Conservation (phyloP, 345 rosid species). For the Zanthoxylum bungeanum region DNA sequence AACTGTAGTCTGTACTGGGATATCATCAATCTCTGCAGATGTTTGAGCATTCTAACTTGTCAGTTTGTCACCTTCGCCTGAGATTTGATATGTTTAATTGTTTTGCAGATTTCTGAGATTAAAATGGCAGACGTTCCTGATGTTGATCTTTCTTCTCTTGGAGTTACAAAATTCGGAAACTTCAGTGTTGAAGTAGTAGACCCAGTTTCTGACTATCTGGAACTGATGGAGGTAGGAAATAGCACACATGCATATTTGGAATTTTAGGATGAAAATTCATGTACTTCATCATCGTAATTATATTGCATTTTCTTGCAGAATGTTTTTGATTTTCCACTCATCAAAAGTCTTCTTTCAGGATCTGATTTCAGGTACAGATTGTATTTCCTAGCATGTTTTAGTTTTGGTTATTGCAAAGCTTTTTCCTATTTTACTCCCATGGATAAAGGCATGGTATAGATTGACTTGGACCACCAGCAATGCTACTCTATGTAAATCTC, state of each 20-base stretch:
- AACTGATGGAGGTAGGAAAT: conserved; percentile 79
- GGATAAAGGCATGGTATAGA: background rate
- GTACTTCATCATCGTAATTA: conserved; percentile 16
- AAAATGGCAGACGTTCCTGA: conserved; percentile 83
- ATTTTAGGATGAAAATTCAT: conserved; percentile 11
- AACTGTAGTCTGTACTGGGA: background rate
- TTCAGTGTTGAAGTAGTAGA: conserved; percentile 83
- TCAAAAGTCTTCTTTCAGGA: conserved; percentile 66
- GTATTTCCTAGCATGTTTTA: conserved; percentile 8
- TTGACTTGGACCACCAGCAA: background rate
- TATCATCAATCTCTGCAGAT: background rate
- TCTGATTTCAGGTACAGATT: conserved; percentile 67
- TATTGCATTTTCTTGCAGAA: conserved; percentile 50
- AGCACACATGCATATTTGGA: conserved; percentile 5
- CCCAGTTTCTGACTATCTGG: conserved; percentile 88
- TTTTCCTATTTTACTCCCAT: background rate
- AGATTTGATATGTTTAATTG: conserved; percentile 11
- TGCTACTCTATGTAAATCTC: background rate
- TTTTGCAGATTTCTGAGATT: conserved; percentile 77
- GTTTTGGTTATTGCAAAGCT: background rate
- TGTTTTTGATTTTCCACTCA: conserved; percentile 85
- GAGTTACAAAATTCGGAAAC: conserved; percentile 62
- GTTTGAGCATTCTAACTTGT: background rate
- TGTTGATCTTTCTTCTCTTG: conserved; percentile 65
- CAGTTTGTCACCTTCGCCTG: background rate